These are phyloP conservation scores for Yamagishiella unicocca DNA, from an alignment of 139 green algal genomes.

Conservation along the genomic window DNA sequence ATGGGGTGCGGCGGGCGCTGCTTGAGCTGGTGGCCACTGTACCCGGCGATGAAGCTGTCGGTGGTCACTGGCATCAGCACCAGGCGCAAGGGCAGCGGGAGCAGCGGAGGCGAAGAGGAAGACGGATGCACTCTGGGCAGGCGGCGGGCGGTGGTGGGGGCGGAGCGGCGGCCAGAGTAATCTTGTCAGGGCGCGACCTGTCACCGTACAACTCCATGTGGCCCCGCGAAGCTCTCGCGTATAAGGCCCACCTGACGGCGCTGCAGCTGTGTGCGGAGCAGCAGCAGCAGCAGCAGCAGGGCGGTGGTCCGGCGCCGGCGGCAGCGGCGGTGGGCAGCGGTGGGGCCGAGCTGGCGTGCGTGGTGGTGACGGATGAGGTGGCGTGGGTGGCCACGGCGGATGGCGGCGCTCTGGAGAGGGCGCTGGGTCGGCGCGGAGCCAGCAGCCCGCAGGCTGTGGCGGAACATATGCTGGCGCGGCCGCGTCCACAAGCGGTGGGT, in stretches of 20 bases:
- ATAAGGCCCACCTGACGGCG: conserved; percentile 28
- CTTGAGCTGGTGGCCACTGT: no score
- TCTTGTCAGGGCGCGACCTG: conserved; percentile 10
- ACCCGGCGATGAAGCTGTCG: background rate
- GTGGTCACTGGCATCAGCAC: background rate
- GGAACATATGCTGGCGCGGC: no score
- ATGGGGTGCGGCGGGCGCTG: no score
- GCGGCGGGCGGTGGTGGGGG: background rate
- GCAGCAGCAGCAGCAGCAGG: background rate
- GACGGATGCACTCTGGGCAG: background rate
- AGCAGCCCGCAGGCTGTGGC: background rate
- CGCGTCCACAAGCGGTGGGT: no score
- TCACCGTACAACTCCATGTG: conserved; percentile 16
- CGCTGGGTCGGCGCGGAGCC: background rate
- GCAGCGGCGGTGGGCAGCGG: background rate
- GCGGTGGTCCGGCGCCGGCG: background rate
- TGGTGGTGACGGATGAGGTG: conserved; percentile 9
- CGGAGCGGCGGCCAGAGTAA: background rate
- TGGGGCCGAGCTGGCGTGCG: background rate
- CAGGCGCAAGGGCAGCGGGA: background rate
- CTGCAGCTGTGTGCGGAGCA: background rate
- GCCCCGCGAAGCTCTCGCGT: conserved; percentile 13
- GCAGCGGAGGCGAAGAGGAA: background rate
- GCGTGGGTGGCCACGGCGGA: conserved; percentile 9
- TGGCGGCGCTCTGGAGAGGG: background rate